Evolutionary conservation across 2,329 filamentous ascomycete species (phyloP), one percentile per base, ranked within the genome.

Genomic region (Alternaria triticina): DNA sequence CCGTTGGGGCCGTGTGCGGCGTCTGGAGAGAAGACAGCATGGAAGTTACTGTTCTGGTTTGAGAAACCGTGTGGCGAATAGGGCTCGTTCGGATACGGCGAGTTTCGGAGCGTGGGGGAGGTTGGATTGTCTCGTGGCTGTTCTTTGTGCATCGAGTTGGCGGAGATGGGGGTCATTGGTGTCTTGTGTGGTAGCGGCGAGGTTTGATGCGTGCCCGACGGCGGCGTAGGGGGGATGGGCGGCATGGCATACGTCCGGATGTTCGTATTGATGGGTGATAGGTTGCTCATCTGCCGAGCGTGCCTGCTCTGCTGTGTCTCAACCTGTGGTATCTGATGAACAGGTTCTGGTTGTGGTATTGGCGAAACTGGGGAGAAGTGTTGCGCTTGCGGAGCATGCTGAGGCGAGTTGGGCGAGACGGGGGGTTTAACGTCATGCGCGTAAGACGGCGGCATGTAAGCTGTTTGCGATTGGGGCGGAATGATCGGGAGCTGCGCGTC

Each of bases 1-100:
- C 78, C 79, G 55, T 81, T 82, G 3, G 80, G 80, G n/a, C 79
- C 79, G 23, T 75, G 72, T 2, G 75, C 66, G 8, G 78, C 74
- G 52, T 76, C 71, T 4, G 80, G 80, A 5, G 76, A 74, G 68
- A 81, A 81, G 45, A 81, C 65, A 8, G 77, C 70, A 27, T 77
- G 73, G 5, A 67, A 64, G 10, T 73, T 70, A 20, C 65, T 70
- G 25, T 69, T 66, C 52, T 70, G 70, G 9, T 55, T 62, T 44
- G 68, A 64, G 61, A 78, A 72, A 52, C 72, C 70, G 54, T 79
- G 76, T 1, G 78, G 77, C 7, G 78, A 77, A 59, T 77, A 78
- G 17, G 76, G 75, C 43, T 73, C 71, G 46, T 70, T 62, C 3
- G 70, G 57, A 20, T 70, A 69, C 15, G 44, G 44, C 7, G 68